These are phyloP conservation scores for Parietaria judaica DNA, from an alignment of 306 rosid genomes.

Conservation along the genomic window DNA sequence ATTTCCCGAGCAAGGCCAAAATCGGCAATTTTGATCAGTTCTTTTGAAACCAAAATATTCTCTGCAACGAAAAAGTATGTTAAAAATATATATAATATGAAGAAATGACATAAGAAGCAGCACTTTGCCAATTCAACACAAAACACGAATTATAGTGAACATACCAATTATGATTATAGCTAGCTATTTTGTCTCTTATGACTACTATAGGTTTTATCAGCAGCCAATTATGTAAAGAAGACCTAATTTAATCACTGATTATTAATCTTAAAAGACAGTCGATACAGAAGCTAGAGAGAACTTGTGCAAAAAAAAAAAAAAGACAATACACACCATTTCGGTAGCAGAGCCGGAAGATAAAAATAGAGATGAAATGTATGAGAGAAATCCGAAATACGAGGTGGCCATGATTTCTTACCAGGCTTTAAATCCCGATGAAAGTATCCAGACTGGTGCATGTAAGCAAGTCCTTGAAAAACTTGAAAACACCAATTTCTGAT, in stretches of 20 bases:
- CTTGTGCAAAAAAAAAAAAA: neutral
- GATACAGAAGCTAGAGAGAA: neutral
- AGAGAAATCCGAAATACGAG: neutral
- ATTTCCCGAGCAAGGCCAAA: slow-evolving; percentile 95
- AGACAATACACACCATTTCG: too few species aligned
- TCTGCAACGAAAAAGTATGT: slow-evolving; percentile 33
- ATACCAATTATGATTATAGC: too few species aligned
- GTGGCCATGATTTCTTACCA: slow-evolving; percentile 37
- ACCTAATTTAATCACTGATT: too few species aligned
- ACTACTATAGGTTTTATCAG: too few species aligned
- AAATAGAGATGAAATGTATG: too few species aligned
- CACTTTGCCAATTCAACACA: too few species aligned
- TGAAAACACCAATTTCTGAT: slow-evolving; percentile 93
- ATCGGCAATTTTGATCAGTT: slow-evolving; percentile 81
- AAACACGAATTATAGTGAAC: too few species aligned
- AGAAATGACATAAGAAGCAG: neutral
- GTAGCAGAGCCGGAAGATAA: too few species aligned
- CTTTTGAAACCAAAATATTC: slow-evolving; percentile 80
- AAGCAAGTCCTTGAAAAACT: slow-evolving; percentile 95
- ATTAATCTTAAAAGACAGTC: neutral
- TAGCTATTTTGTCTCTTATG: too few species aligned
- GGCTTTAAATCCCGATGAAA: slow-evolving; percentile 99
- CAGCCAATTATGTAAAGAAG: too few species aligned
- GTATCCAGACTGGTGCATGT: slow-evolving; percentile 98
- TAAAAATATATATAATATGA: neutral